phyloP scores from a whole-genome alignment of 1,284 basidiomycete species.

The Entoloma clypeatum region DNA sequence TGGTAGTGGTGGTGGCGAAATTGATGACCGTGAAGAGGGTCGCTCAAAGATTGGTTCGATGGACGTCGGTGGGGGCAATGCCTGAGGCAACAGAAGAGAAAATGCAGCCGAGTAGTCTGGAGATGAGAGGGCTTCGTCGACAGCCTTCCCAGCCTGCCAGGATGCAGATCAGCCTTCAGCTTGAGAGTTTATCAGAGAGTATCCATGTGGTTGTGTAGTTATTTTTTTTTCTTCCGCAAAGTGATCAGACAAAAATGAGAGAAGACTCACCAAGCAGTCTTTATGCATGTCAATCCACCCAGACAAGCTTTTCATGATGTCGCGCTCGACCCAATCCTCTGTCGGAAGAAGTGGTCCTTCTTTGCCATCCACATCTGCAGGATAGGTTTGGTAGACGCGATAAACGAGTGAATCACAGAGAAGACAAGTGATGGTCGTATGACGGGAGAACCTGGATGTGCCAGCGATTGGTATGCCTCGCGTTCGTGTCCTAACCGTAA shows the following conservation, averaged over 20 bases:
- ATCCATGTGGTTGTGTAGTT: not conserved
- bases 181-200: slow-evolving; percentile 9
- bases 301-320: slow-evolving; percentile 58
- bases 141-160: slow-evolving; percentile 45
- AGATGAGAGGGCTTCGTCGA: slow-evolving; percentile 42
- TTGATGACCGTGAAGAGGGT: slow-evolving; percentile 23
- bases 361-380: slow-evolving; percentile 54
- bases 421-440: slow-evolving; percentile 64
- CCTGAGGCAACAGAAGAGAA: slow-evolving; percentile 46
- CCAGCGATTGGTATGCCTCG: slow-evolving; percentile 43
- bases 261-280: slow-evolving; percentile 61
- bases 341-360: slow-evolving; percentile 67
- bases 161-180: slow-evolving; percentile 20
- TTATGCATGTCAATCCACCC: slow-evolving; percentile 74
- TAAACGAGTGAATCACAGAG: slow-evolving; percentile 64
- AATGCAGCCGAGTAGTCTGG: slow-evolving; percentile 51
- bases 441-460: slow-evolving; percentile 49
- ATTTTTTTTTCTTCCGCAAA: not conserved
- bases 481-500: slow-evolving; percentile 63
- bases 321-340: slow-evolving; percentile 71
- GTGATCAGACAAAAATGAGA: slow-evolving; percentile 5
- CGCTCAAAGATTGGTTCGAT: slow-evolving; percentile 23
- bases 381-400: slow-evolving; percentile 61
- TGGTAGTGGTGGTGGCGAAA: slow-evolving; percentile 27
- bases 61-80: slow-evolving; percentile 25